Percentiles rank a stretch among this genome's conserved stretches.
These are phyloP conservation scores for Boletus rubroflammeus DNA, from an alignment of 768 basidiomycete species.

Conservation along the genomic window DNA sequence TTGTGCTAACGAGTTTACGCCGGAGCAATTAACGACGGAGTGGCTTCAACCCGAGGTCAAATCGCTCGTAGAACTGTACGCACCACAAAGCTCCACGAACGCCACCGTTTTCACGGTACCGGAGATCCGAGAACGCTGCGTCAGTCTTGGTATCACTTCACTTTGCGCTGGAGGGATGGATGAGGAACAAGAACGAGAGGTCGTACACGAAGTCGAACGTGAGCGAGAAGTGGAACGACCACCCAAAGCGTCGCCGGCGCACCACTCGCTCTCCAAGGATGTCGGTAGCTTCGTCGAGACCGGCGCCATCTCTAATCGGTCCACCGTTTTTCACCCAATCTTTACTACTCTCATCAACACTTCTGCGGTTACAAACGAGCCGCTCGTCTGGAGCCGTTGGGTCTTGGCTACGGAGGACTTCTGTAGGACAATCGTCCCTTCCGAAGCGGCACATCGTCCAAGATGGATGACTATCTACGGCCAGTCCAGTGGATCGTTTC, in stretches of 20 bases:
- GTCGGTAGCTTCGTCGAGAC: conserved; percentile 12
- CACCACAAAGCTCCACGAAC: conserved; percentile 2
- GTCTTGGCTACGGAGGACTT: conserved; percentile 21
- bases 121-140: conserved; percentile 26
- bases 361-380: conserved; percentile 12
- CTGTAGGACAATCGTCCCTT: not conserved
- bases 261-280: conserved; percentile 5
- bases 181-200: conserved; percentile 50
- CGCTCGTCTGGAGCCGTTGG: conserved; percentile 14
- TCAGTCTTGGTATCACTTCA: conserved; percentile 25
- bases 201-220: conserved; percentile 39
- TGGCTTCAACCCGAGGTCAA: conserved; percentile 43
- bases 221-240: conserved; percentile 39
- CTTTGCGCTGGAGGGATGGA: conserved; percentile 28
- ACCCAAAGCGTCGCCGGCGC: conserved; percentile 23
- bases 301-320: conserved; percentile 20
- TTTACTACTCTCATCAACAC: conserved; percentile 13
- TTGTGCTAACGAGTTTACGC: conserved; percentile 5
- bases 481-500: conserved; percentile 44
- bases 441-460: not conserved
- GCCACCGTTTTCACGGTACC: not conserved
- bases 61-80: conserved; percentile 36
- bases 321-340: conserved; percentile 21
- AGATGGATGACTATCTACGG: conserved; percentile 33
- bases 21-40: not conserved